phyloP scores from a whole-genome alignment of 1,284 basidiomycete species.

The Rhodotorula sp. region DNA sequence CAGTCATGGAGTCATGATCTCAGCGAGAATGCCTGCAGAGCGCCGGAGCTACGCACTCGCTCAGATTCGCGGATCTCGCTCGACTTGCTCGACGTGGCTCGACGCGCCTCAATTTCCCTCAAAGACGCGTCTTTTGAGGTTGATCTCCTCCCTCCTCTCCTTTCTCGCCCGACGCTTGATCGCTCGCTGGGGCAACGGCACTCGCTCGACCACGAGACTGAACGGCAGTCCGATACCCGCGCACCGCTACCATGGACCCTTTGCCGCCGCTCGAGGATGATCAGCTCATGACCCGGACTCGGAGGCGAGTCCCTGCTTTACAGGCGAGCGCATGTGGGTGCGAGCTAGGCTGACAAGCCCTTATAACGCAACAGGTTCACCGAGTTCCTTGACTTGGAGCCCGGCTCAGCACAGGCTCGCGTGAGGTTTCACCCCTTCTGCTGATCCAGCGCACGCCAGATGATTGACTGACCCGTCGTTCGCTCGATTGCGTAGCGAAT shows the following conservation, averaged over 20 bases:
- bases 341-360: neutral
- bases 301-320: slow-evolving; percentile 14
- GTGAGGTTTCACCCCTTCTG: slow-evolving; percentile 6
- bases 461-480: neutral
- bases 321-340: no score
- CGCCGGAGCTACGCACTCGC: no score
- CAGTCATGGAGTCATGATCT: no score
- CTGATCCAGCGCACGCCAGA: neutral
- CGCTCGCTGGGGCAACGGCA: no score
- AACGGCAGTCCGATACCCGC: neutral
- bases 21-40: no score
- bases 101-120: no score
- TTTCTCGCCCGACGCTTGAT: neutral
- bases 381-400: slow-evolving; percentile 39
- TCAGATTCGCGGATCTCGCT: no score
- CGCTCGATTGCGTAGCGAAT: slow-evolving; percentile 18
- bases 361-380: slow-evolving; percentile 18
- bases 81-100: no score
- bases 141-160: neutral
- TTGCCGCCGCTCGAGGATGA: slow-evolving; percentile 58
- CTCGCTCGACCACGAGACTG: neutral
- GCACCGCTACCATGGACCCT: slow-evolving; percentile 14
- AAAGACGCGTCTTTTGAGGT: neutral
- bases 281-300: slow-evolving; percentile 66
- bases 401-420: slow-evolving; percentile 21